A percentile compares a stretch with the other conserved stretches of the same genome.
These are phyloP conservation scores for Claviceps pazoutovae DNA, from an alignment of 2,329 filamentous ascomycete species.

Conservation along the genomic window DNA sequence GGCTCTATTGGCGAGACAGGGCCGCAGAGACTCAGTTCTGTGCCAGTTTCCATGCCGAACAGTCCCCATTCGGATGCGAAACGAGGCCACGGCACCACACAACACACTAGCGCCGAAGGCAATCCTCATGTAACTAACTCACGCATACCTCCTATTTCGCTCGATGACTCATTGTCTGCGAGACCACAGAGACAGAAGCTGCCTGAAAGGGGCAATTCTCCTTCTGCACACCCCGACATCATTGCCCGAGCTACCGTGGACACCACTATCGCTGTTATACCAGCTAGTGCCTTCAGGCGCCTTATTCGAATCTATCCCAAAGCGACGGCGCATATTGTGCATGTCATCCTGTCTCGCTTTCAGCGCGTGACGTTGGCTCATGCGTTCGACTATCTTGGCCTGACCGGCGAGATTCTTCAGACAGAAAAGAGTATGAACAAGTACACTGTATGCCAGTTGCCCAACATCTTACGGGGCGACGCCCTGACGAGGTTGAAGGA, in stretches of 20 bases:
- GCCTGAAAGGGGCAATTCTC: slow-evolving; percentile 35
- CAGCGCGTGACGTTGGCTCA: slow-evolving; percentile 91
- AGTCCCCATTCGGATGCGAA: slow-evolving; percentile 25
- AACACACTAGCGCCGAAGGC: slow-evolving; percentile 9
- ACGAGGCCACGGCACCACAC: neutral
- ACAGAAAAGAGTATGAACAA: slow-evolving; percentile 91
- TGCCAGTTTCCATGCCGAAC: slow-evolving; percentile 20
- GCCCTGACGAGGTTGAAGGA: slow-evolving; percentile 77
- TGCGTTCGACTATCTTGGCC: slow-evolving; percentile 82
- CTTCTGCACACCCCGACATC: slow-evolving; percentile 89
- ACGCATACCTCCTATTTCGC: slow-evolving; percentile 59
- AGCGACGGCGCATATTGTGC: slow-evolving; percentile 91
- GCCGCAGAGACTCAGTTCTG: slow-evolving; percentile 4
- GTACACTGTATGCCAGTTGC: slow-evolving; percentile 81
- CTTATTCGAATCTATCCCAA: slow-evolving; percentile 90
- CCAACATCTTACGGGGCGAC: slow-evolving; percentile 75
- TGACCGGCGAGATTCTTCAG: slow-evolving; percentile 81
- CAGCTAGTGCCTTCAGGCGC: slow-evolving; percentile 85
- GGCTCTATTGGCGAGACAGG: slow-evolving; percentile 11
- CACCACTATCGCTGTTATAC: slow-evolving; percentile 96
- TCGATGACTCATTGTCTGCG: slow-evolving; percentile 36
- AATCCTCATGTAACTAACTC: slow-evolving; percentile 17
- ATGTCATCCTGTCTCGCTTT: slow-evolving; percentile 88
- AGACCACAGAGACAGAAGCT: slow-evolving; percentile 23
- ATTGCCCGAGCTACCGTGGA: slow-evolving; percentile 92